These are phyloP conservation scores for Komagataella populi DNA, from an alignment of 805 yeast species.

Conservation along the genomic window DNA sequence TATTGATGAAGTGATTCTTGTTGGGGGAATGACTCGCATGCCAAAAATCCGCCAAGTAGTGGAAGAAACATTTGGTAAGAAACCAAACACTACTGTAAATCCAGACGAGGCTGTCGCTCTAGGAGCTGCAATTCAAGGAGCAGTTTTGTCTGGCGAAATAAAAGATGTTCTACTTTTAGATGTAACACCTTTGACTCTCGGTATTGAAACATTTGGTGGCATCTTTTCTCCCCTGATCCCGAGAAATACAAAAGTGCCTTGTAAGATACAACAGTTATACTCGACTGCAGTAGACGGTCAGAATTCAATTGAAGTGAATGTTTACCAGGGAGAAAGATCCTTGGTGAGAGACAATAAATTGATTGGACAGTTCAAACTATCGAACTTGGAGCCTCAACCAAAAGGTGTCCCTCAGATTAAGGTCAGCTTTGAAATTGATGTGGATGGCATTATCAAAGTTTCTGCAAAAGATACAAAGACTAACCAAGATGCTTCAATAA, in stretches of 20 bases:
- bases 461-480: slow-evolving; percentile 90
- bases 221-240: slow-evolving; percentile 80
- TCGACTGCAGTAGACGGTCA: slow-evolving; percentile 94
- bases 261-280: slow-evolving; percentile 86
- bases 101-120: slow-evolving; percentile 92
- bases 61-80: slow-evolving; percentile 62
- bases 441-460: slow-evolving; percentile 94
- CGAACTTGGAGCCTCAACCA: slow-evolving; percentile 85
- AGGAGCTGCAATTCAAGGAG: slow-evolving; percentile 98
- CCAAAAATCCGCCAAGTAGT: slow-evolving; percentile 76
- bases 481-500: slow-evolving; percentile 87
- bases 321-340: slow-evolving; percentile 96
- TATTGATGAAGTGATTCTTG: slow-evolving; percentile 70
- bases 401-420: slow-evolving; percentile 85
- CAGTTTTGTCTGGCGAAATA: slow-evolving; percentile 89
- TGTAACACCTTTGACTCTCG: slow-evolving; percentile 79
- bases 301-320: slow-evolving; percentile 89
- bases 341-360: slow-evolving; percentile 90
- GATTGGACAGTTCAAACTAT: slow-evolving; percentile 84
- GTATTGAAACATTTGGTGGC: slow-evolving; percentile 96
- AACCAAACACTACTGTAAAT: slow-evolving; percentile 84
- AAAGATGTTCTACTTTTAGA: slow-evolving; percentile 83
- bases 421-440: slow-evolving; percentile 90
- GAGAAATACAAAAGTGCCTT: slow-evolving; percentile 89
- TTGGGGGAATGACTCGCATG: slow-evolving; percentile 90